Base-by-base conservation (phyloP, 345 rosid species). In the Rhodamnia rubescens region DNA sequence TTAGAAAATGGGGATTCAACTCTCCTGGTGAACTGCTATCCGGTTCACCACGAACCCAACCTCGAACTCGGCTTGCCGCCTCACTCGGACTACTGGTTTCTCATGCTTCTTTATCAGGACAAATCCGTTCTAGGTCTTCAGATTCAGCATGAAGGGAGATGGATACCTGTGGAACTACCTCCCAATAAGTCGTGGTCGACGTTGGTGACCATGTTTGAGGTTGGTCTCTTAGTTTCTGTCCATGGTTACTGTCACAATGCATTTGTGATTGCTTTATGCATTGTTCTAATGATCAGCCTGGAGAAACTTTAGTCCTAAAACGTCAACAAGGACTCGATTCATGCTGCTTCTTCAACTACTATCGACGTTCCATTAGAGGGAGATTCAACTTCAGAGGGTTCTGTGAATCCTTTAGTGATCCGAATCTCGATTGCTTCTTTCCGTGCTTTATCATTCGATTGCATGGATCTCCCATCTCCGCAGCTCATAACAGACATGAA, bases 171-270 rank as follows among this genome's bases (percentile, higher is more conserved):
- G 9, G 82, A 86, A 14, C 88, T 90, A 5, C 74, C 86, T 15
- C 88, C 90, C 36, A 82, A 82, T 49, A 85, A 90, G 3, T 87
- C 78, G 74, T 85, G 24, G 84, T 87, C 80, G 88, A 85, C 11
- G 86, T 85, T 26, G 88, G 91, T 7, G 91, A 89, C 83, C 92
- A 90, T 74, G 90, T 90, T 90, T 12, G 92, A 90, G 91, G 91
- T 88, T 26, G 57, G 86, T 64, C 54, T 29, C 18, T 24, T 61
- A 29, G 74, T 64, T 64, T 64, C 75, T 32, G 75, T 29, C 74
- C 22, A 29, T 4, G 75, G 13, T 32, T 69, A 32, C 16, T 32
- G 47, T 8, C 47, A 32, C 47, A 8, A 16, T 16, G 16, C 78
- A 8, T 47, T 9, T 4, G 47, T 69, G 4, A 69, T 69, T 36